Conservation (phyloP, 768 basidiomycete species). For the Calocybe indica region DNA sequence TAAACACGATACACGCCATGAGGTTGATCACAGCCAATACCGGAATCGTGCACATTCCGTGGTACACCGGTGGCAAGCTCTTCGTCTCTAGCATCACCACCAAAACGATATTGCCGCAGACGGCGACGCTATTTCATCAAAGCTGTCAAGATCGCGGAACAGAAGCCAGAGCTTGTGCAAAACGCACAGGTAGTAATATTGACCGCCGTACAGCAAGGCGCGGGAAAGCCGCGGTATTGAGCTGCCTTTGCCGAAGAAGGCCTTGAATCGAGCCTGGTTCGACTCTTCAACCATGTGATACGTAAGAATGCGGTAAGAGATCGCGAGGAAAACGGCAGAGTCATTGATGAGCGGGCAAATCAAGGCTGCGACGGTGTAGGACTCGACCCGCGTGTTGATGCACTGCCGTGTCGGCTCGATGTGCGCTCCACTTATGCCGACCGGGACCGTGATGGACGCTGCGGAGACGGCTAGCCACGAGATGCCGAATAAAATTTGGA, state of each 20-base stretch:
- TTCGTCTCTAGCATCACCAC: neutral
- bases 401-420: conserved; percentile 20
- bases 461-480: conserved; percentile 25
- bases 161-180: neutral
- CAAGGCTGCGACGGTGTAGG: conserved; percentile 11
- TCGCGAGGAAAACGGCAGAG: conserved; percentile 23
- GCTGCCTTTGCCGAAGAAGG: conserved; percentile 10
- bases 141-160: neutral
- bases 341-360: conserved; percentile 19
- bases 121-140: conserved; percentile 4
- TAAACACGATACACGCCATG: conserved; percentile 7
- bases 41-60: conserved; percentile 1
- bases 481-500: conserved; percentile 17
- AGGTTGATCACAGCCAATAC: conserved; percentile 4
- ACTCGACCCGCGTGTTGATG: conserved; percentile 9
- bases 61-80: neutral
- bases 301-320: conserved; percentile 18
- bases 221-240: conserved; percentile 20
- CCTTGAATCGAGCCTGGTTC: neutral
- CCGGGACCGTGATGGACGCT: conserved; percentile 15
- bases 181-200: conserved; percentile 26
- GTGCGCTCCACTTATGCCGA: conserved; percentile 12
- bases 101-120: conserved; percentile 7
- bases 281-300: conserved; percentile 5
- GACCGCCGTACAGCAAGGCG: conserved; percentile 21